Evolutionary conservation across 2,329 filamentous ascomycete species (phyloP).

Genomic region (Mycosphaerella arachidis): DNA sequence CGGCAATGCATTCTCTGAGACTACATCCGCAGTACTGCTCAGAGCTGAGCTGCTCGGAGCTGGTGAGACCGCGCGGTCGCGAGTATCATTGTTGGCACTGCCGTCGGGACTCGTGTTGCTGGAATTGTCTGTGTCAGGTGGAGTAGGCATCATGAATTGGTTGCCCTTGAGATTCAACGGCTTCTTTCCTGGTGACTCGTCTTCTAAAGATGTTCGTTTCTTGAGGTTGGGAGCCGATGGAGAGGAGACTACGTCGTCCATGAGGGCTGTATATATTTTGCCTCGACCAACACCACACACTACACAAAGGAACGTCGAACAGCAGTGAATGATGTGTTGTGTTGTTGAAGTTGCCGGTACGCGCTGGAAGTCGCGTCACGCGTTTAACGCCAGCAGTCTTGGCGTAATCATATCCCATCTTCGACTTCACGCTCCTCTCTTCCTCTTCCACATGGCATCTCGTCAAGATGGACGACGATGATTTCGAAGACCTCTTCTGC

Average conservation of each 20-base stretch:
- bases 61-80: conserved; percentile 27
- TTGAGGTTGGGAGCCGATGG: conserved; percentile 22
- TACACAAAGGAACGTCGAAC: not conserved
- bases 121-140: conserved; percentile 31
- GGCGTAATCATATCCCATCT: not conserved
- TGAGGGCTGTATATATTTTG: conserved; percentile 5
- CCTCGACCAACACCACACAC: not conserved
- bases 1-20: conserved; percentile 12
- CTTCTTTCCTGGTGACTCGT: conserved; percentile 24
- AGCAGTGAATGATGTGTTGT: not conserved
- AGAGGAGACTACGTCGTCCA: conserved; percentile 32
- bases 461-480: conserved; percentile 21
- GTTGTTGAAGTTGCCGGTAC: not conserved
- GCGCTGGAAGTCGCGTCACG: not conserved
- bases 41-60: conserved; percentile 31
- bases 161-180: conserved; percentile 32
- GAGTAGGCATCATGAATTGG: conserved; percentile 34
- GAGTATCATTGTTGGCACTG: conserved; percentile 13
- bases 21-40: conserved; percentile 29
- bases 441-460: not conserved
- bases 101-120: conserved; percentile 27
- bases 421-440: not conserved
- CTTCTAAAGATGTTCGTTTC: conserved; percentile 26
- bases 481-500: conserved; percentile 27
- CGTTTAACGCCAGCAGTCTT: not conserved